Conservation (phyloP, 441 rosid species). For the Erysimum cheiri region DNA sequence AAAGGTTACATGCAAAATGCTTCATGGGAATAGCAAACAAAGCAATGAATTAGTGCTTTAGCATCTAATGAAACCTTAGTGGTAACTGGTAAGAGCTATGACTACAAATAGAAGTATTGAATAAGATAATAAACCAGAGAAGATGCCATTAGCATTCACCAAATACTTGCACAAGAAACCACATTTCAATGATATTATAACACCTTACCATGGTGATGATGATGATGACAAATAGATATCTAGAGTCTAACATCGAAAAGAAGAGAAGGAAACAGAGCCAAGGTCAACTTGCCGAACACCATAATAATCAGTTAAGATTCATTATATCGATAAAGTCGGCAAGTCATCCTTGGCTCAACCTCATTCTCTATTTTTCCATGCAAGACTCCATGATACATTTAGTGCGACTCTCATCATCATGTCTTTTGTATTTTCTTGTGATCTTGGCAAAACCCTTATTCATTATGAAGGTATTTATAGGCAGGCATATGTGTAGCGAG, state of each 20-base stretch:
- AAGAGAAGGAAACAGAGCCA: constrained; percentile 44
- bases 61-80: neutral
- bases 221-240: neutral
- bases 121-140: neutral
- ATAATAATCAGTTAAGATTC: constrained; percentile 7
- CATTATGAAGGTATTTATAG: constrained; percentile 37
- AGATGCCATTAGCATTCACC: neutral
- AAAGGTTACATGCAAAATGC: neutral
- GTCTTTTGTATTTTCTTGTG: neutral
- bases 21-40: neutral
- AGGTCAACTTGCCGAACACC: constrained; percentile 37
- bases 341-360: constrained; percentile 49
- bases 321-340: constrained; percentile 21
- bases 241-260: constrained; percentile 34
- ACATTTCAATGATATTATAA: neutral
- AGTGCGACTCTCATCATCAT: constrained; percentile 7
- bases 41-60: neutral
- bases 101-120: neutral
- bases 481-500: neutral
- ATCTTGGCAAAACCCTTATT: constrained; percentile 9
- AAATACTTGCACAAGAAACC: neutral
- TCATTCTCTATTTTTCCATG: constrained; percentile 38
- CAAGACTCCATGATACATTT: constrained; percentile 24
- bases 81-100: neutral
- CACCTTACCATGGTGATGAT: neutral